Evolutionary conservation across 306 rosid species (phyloP).

Genomic region (Parietaria judaica): DNA sequence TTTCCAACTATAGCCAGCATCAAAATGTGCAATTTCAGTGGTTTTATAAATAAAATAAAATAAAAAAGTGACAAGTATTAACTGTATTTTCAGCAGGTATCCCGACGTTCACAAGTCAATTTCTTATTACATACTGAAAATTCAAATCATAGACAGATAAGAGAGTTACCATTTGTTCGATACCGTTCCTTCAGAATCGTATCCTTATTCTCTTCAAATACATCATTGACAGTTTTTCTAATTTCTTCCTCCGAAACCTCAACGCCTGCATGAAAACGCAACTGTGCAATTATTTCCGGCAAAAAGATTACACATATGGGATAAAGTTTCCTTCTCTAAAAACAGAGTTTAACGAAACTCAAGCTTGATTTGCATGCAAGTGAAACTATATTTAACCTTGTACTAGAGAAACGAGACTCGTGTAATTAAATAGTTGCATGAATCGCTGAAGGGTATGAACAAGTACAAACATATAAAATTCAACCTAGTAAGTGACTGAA

Average conservation of each 20-base stretch:
- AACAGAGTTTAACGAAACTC: no score
- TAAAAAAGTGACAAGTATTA: neutral
- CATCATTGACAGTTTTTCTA: slow-evolving; percentile 45
- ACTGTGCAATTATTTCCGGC: slow-evolving; percentile 1
- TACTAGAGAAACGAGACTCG: no score
- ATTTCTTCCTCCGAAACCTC: slow-evolving; percentile 80
- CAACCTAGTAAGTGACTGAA: no score
- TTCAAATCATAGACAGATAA: neutral
- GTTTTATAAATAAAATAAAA: neutral
- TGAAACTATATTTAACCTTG: no score
- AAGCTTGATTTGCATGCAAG: no score
- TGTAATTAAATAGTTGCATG: no score
- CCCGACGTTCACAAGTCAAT: neutral
- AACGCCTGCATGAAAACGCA: slow-evolving; percentile 42
- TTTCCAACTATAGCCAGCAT: slow-evolving; percentile 47
- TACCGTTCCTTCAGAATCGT: slow-evolving; percentile 68
- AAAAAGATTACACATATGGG: no score
- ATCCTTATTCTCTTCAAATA: slow-evolving; percentile 63
- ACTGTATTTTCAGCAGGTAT: neutral
- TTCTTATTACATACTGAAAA: neutral
- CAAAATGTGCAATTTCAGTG: neutral
- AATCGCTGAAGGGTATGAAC: no score
- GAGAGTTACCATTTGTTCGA: slow-evolving; percentile 50
- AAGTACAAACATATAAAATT: no score
- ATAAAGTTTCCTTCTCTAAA: no score